Conservation (phyloP, 805 yeast genomes). For the Cyberlindnera veronae region DNA sequence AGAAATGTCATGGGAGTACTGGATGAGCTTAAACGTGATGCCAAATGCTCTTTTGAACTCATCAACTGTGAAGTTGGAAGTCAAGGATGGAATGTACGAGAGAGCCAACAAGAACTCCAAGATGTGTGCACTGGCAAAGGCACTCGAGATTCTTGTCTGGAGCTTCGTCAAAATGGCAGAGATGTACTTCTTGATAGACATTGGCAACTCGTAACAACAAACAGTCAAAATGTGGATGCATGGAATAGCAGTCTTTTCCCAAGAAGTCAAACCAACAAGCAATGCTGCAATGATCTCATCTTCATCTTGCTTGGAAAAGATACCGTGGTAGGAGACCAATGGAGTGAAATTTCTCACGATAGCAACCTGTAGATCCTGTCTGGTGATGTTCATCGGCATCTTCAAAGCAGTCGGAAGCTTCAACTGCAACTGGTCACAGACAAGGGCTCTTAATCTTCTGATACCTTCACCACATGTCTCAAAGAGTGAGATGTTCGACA, state of each 20-base stretch:
- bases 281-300: conserved; percentile 62
- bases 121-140: conserved; percentile 67
- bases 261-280: conserved; percentile 59
- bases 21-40: conserved; percentile 75
- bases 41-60: conserved; percentile 81
- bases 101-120: conserved; percentile 70
- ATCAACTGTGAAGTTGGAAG: conserved; percentile 69
- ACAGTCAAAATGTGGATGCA: conserved; percentile 71
- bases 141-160: conserved; percentile 70
- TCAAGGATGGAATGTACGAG: conserved; percentile 60
- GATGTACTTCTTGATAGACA: conserved; percentile 63
- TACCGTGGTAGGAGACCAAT: conserved; percentile 54
- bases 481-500: conserved; percentile 56
- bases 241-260: conserved; percentile 78
- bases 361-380: conserved; percentile 64
- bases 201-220: conserved; percentile 79
- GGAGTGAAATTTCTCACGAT: conserved; percentile 60
- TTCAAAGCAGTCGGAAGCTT: conserved; percentile 41
- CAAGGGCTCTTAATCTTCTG: conserved; percentile 37
- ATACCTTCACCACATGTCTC: conserved; percentile 37
- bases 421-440: conserved; percentile 58
- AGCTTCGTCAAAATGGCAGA: conserved; percentile 67
- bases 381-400: conserved; percentile 44
- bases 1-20: conserved; percentile 56
- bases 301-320: conserved; percentile 53